A percentile compares a stretch with the other conserved stretches of the same genome.
Evolutionary conservation across 352 stramenopile species (phyloP).

Genomic region (Globisporangium recalcitrans): DNA sequence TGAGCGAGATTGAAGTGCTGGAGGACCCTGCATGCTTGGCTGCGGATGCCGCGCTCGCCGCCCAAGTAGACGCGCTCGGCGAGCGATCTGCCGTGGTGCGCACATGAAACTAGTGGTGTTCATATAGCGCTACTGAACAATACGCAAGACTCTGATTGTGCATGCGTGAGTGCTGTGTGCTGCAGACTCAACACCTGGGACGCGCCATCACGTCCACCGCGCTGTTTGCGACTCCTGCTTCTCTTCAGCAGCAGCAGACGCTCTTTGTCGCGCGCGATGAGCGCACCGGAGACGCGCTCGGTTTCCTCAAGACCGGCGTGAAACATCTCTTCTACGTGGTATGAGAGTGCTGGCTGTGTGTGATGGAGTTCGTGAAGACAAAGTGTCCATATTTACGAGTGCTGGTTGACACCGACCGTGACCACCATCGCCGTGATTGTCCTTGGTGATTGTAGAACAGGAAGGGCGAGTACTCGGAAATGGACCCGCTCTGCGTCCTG

Average conservation of each 20-base stretch:
- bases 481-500: slow-evolving; percentile 70
- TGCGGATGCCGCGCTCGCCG: slow-evolving; percentile 15
- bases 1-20: slow-evolving; percentile 22
- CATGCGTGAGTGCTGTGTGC: not conserved
- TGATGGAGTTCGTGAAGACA: not conserved
- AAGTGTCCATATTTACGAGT: no score
- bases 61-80: slow-evolving; percentile 41
- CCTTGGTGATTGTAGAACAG: slow-evolving; percentile 26
- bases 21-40: slow-evolving; percentile 20
- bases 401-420: not conserved
- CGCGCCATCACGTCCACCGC: slow-evolving; percentile 51
- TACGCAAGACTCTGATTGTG: not conserved
- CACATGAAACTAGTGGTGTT: no score
- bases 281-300: slow-evolving; percentile 20
- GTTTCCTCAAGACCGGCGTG: slow-evolving; percentile 56
- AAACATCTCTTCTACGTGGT: slow-evolving; percentile 83
- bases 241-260: slow-evolving; percentile 31
- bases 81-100: slow-evolving; percentile 39
- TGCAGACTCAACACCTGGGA: slow-evolving; percentile 53
- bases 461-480: slow-evolving; percentile 59
- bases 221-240: slow-evolving; percentile 25
- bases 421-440: not conserved
- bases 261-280: slow-evolving; percentile 32
- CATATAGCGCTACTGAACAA: not conserved
- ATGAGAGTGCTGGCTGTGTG: not conserved